Base-by-base conservation (phyloP, 768 basidiomycete genomes). In the Tylopilus rubrobrunneus region DNA sequence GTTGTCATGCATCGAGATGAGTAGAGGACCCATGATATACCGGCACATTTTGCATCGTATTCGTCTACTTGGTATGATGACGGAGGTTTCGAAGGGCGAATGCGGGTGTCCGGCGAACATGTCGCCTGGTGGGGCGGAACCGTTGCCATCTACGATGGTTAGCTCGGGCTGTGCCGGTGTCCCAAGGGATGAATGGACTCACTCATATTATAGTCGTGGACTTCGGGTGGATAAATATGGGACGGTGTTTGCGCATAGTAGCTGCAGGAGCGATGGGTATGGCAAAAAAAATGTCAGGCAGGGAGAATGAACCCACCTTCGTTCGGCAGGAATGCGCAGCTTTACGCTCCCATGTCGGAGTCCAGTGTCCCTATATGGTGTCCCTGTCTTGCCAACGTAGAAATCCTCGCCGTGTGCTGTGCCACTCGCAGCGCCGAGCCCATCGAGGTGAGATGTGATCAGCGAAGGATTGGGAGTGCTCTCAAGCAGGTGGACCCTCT, bases 181-280 rank as follows among this genome's bases (percentile, higher is more conserved):
- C 19, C 45, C 17, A 3, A 17, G 2, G 40, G 45, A 45, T 47
- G 31, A 34, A 54, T 25, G 50, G 33, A 76, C 85, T 63, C 61
- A 93, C 92, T 90, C 78, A 91, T 82, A 71, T 98, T 98, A 75
- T 92, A 97, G 60, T 96, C 93, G 60, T 86, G 86, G 0, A 99
- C 83, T 64, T 96, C 90, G 0, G 96, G 97, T 4, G 96, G 97
- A 81, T 92, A 97, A 23, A 78, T 71, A 41, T 86, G 77, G 58
- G 77, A 74, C 19, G 77, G 76, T 0, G 87, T 84, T 60, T 86
- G 84, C 10, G 92, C 89, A 67, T 92, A 96, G 72, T 95, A 97
- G 70, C 92, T 92, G 66, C 34, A 59, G 34, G 27, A 10, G 21
- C 6, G 47, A 45, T 21, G 36, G 34, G 45, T 42, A 34, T 39